Conservation (phyloP, 2,329 filamentous ascomycete species). For the Cryphonectria japonica region DNA sequence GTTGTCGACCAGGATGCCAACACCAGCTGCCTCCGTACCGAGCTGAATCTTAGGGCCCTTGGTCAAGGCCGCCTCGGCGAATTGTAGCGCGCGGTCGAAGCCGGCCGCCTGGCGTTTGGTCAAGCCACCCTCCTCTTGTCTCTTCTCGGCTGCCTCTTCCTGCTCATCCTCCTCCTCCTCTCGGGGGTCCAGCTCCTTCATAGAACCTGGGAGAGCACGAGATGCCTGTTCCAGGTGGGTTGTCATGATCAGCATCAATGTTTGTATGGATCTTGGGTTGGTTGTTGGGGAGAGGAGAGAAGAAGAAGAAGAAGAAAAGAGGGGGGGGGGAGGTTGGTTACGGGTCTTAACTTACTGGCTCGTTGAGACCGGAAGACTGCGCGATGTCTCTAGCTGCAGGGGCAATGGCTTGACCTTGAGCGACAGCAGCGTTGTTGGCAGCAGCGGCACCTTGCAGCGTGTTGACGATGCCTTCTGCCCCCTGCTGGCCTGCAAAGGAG, state of each 20-base stretch:
- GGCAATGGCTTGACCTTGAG: conserved; percentile 23
- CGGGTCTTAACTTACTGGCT: conserved; percentile 2
- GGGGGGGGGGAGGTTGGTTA: too few relatives aligned
- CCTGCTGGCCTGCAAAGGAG: conserved; percentile 47
- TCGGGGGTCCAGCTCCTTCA: conserved; percentile 27
- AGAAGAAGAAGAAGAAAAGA: too few relatives aligned
- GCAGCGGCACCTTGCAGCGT: conserved; percentile 47
- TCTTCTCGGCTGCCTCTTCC: conserved; percentile 15
- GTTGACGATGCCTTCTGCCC: conserved; percentile 47
- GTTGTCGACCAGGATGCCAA: conserved; percentile 46
- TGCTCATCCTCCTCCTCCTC: conserved; percentile 5
- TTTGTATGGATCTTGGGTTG: background rate
- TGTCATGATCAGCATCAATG: background rate
- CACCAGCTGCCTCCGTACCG: conserved; percentile 45
- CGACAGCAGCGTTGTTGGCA: conserved; percentile 43
- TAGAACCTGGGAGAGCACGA: conserved; percentile 20
- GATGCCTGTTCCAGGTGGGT: conserved; percentile 20
- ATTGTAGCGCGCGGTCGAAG: conserved; percentile 47
- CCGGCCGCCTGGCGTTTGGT: conserved; percentile 44
- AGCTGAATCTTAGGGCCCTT: conserved; percentile 46
- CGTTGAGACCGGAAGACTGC: conserved; percentile 23
- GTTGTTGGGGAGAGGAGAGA: too few relatives aligned
- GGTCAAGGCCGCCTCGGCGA: conserved; percentile 44
- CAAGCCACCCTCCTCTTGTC: conserved; percentile 21
- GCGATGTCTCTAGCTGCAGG: conserved; percentile 14